phyloP scores from a whole-genome alignment of 805 yeast species.

The Candida sakaeoensis region DNA sequence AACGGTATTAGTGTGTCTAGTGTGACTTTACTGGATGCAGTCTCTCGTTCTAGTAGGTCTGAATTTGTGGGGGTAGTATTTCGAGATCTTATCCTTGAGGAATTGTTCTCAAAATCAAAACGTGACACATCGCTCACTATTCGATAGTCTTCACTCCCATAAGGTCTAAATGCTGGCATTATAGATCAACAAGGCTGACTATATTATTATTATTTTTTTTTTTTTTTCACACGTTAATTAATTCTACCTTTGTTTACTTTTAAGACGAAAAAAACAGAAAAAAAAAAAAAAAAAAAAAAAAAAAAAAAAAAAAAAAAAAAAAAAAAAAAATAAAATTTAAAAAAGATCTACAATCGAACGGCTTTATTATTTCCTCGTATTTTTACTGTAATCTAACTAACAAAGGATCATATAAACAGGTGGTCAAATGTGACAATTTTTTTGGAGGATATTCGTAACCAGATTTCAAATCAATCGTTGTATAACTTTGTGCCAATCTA shows the following conservation, averaged over 20 bases:
- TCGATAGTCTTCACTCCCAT: conserved; percentile 19
- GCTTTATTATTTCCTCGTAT: background rate
- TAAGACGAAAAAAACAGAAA: background rate
- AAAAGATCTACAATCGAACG: background rate
- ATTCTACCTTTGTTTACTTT: background rate
- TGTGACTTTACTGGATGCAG: conserved; percentile 12
- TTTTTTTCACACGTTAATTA: too few relatives aligned
- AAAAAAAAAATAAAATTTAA: too few relatives aligned
- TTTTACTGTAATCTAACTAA: conserved; percentile 12
- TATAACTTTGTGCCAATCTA: conserved; percentile 29
- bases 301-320: too few relatives aligned
- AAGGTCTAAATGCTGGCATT: conserved; percentile 18
- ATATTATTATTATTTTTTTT: too few relatives aligned
- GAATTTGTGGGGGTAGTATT: conserved; percentile 28
- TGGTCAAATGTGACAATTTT: conserved; percentile 25
- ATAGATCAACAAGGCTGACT: too few relatives aligned
- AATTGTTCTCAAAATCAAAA: conserved; percentile 24
- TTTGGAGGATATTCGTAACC: conserved; percentile 27
- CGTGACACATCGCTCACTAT: conserved; percentile 31
- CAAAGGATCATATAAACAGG: conserved; percentile 24
- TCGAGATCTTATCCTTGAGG: conserved; percentile 26
- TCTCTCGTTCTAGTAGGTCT: conserved; percentile 8
- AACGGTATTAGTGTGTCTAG: conserved; percentile 13
- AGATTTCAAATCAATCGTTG: conserved; percentile 16
- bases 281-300: too few relatives aligned